Evolutionary conservation across 805 yeast species (phyloP).

Genomic region (Komagataella pastoris): DNA sequence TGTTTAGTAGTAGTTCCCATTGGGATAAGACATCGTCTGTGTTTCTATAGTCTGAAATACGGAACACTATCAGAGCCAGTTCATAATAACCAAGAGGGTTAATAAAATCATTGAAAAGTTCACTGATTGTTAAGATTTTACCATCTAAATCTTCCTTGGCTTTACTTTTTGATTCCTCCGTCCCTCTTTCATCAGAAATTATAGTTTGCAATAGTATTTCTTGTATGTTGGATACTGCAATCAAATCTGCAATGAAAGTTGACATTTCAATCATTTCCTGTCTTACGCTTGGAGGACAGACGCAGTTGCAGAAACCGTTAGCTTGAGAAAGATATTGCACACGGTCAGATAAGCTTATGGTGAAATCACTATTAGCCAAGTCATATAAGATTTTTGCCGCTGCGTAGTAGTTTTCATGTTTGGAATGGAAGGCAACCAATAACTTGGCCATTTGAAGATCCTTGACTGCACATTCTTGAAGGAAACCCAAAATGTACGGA

Average conservation of each 20-base stretch:
- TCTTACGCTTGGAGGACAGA: constrained; percentile 61
- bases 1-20: constrained; percentile 65
- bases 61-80: constrained; percentile 64
- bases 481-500: constrained; percentile 63
- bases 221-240: constrained; percentile 81
- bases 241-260: constrained; percentile 58
- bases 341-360: constrained; percentile 54
- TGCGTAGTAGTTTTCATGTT: constrained; percentile 58
- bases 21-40: constrained; percentile 69
- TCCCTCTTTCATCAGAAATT: constrained; percentile 35
- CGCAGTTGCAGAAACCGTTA: constrained; percentile 82
- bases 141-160: constrained; percentile 44
- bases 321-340: constrained; percentile 87
- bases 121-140: constrained; percentile 58
- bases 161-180: constrained; percentile 31
- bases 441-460: constrained; percentile 68
- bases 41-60: constrained; percentile 75
- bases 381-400: constrained; percentile 77
- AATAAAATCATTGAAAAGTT: constrained; percentile 73
- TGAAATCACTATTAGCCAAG: constrained; percentile 63
- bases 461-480: constrained; percentile 50
- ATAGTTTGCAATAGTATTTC: constrained; percentile 43
- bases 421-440: constrained; percentile 82
- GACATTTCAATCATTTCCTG: constrained; percentile 66
- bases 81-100: constrained; percentile 83